Base-by-base conservation (phyloP, 176 grass and related monocot species). In the Bromus sterilis region DNA sequence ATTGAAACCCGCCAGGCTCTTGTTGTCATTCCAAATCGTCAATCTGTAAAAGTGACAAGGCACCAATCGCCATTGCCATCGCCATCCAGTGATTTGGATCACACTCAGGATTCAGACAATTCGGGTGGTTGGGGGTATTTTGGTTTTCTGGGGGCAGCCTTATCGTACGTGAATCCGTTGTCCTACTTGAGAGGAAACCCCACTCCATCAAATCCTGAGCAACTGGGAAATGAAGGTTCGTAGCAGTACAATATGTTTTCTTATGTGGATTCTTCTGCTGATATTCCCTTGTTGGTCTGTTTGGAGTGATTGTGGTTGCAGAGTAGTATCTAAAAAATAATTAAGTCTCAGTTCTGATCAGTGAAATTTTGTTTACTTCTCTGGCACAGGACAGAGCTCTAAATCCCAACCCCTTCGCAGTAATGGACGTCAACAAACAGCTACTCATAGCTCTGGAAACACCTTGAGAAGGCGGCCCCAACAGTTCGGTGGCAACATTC, bases 1-100 rank as follows among this genome's bases (percentile, higher is more conserved):
- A 91, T 99, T 91, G 85, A 84, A 61, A 93, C 80, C 87, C 90
- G 96, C 32, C 90, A 99, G 43, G 90, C 96, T 20, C 81, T 99
- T 77, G 89, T 91, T 89, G 91, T 95, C 74, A 79, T 95, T 82
- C 96, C 89, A 42, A 89, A 86, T 86, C 26, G 56, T 63, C 83
- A 87, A 58, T 33, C 72, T 78, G 60, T 61, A 66, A 79, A 74
- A 63, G 49, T 91, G 33, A 32, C 79, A 74, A 89, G 70, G 76
- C 29, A 1, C 62, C 90, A 91, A 48, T 85, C 67, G 3, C 76
- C 79, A 79, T 70, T 64, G 24, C 12, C 23, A 34, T 57, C 86
- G 24, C 12, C 23, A 34, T 57, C 86, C 24, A 46, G 74, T 74
- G 71, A 81, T 81, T 37, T 59, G 41, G 85, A 66, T 16, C 62